Evolutionary conservation across 2,329 filamentous ascomycete species (phyloP).

Genomic region (Fusarium cyanostomum): DNA sequence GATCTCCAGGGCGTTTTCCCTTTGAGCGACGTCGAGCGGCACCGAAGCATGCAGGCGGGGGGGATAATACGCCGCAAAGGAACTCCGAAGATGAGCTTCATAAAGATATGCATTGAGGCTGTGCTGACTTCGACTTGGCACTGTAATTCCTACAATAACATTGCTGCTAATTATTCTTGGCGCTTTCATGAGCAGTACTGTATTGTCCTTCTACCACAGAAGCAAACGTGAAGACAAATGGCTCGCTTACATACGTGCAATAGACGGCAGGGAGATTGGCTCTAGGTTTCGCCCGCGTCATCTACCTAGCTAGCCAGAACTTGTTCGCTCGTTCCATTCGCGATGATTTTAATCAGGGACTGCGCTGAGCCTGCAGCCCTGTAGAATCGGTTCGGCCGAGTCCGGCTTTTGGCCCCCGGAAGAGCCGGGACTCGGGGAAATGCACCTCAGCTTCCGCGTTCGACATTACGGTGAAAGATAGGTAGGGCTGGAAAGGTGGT

Average conservation of each 20-base stretch:
- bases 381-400: constrained; percentile 30
- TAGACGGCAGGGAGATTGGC: background rate
- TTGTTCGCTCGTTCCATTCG: background rate
- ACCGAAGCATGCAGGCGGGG: no score
- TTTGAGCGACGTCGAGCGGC: no score
- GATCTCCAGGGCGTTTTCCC: no score
- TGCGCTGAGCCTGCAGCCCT: constrained; percentile 26
- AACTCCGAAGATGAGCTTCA: no score
- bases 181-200: no score
- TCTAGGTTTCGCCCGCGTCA: background rate
- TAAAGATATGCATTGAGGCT: no score
- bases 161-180: no score
- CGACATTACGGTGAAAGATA: background rate
- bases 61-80: no score
- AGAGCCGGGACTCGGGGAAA: background rate
- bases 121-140: no score
- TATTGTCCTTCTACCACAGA: no score
- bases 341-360: constrained; percentile 14
- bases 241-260: background rate
- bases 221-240: no score
- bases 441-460: background rate
- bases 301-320: background rate
- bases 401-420: constrained; percentile 10
- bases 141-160: no score
- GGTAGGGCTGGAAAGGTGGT: background rate